These are phyloP conservation scores for Cenchrus purpureus DNA, from an alignment of 176 grass and related monocot species.

Conservation along the genomic window DNA sequence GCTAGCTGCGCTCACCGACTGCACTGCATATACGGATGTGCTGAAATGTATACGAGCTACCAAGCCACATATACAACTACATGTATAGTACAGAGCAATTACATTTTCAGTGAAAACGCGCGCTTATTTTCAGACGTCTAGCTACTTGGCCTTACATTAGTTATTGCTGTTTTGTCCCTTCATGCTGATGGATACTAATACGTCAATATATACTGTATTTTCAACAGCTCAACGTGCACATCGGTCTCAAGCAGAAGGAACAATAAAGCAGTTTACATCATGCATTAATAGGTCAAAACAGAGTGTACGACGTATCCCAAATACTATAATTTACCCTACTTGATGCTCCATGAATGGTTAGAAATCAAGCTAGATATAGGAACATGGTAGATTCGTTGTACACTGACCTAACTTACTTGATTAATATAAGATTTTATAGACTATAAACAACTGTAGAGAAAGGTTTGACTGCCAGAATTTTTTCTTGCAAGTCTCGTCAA, in stretches of 20 bases:
- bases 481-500: not conserved
- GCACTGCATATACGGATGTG: not conserved
- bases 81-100: not conserved
- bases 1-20: not conserved
- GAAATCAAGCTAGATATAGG: not conserved
- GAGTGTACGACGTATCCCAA: not conserved
- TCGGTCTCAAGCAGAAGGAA: not conserved
- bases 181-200: not conserved
- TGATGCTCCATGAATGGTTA: not conserved
- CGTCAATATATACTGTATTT: not conserved
- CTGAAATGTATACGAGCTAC: not conserved
- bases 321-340: not conserved
- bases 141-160: not conserved
- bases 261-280: not conserved
- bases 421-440: not conserved
- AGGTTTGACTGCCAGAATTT: not conserved
- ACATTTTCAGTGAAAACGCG: not conserved
- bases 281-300: slow-evolving; percentile 10
- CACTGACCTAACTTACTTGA: slow-evolving; percentile 32
- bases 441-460: not conserved
- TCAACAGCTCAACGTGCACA: not conserved
- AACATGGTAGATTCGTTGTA: not conserved
- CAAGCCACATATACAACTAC: not conserved
- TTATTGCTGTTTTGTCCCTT: slow-evolving; percentile 2
- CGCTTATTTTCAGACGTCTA: not conserved